Percentiles rank a stretch among this genome's conserved stretches.
These are phyloP conservation scores for Metarhizium rileyi DNA, from an alignment of 2,329 filamentous ascomycete genomes.

Conservation along the genomic window DNA sequence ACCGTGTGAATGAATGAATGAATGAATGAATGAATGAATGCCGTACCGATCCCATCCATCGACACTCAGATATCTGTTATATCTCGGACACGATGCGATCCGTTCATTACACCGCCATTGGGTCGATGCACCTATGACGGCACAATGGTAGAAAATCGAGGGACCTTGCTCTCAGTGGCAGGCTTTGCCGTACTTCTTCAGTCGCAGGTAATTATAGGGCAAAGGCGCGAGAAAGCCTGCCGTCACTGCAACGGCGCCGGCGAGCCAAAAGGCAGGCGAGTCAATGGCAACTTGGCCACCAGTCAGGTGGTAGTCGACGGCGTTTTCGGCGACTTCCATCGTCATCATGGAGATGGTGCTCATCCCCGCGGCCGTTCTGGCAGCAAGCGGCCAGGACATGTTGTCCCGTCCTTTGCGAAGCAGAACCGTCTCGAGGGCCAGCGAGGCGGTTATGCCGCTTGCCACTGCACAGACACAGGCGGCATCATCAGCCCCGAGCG, in stretches of 20 bases:
- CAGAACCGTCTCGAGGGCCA: constrained; percentile 42
- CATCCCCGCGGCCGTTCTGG: constrained; percentile 46
- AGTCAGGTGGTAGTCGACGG: constrained; percentile 45
- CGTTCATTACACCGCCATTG: too few species aligned
- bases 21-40: too few species aligned
- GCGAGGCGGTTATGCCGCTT: constrained; percentile 39
- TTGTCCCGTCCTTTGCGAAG: constrained; percentile 37
- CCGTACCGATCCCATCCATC: too few species aligned
- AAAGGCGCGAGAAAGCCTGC: constrained; percentile 39
- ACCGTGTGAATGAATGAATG: too few species aligned
- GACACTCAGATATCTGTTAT: too few species aligned
- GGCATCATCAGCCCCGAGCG: neutral
- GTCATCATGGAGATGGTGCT: constrained; percentile 49
- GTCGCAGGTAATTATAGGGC: constrained; percentile 42
- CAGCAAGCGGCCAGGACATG: constrained; percentile 35
- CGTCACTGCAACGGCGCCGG: constrained; percentile 33
- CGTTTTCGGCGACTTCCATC: constrained; percentile 46
- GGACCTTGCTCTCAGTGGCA: constrained; percentile 37
- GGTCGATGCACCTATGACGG: too few species aligned
- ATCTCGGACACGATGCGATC: too few species aligned
- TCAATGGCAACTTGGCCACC: constrained; percentile 38
- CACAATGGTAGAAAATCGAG: neutral
- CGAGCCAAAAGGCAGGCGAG: constrained; percentile 40
- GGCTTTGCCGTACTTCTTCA: constrained; percentile 37
- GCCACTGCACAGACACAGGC: constrained; percentile 30